Conservation (phyloP, 371 early-diverging fungal genomes). For the Nematocida displodere region DNA sequence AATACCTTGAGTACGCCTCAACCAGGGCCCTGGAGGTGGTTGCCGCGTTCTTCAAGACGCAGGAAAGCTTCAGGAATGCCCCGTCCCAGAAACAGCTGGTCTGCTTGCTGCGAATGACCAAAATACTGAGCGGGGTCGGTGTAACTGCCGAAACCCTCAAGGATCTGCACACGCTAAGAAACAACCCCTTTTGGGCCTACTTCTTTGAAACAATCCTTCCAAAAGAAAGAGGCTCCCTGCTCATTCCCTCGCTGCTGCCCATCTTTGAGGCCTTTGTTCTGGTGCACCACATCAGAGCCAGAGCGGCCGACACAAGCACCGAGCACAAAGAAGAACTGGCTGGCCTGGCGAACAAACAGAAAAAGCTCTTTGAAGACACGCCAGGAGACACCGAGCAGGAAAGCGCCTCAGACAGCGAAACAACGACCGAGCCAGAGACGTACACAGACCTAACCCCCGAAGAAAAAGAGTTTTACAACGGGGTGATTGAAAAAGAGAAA, state of each 20-base stretch:
- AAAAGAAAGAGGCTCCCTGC: background rate
- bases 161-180: background rate
- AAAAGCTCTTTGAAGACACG: background rate
- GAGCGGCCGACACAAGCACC: background rate
- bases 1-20: background rate
- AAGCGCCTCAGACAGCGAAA: background rate
- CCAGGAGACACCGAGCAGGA: background rate
- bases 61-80: background rate
- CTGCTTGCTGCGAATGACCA: background rate
- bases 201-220: constrained; percentile 8
- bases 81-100: background rate
- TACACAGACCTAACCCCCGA: background rate
- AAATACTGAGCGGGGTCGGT: background rate
- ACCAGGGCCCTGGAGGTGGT: background rate
- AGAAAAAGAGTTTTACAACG: constrained; percentile 2
- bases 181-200: constrained; percentile 12
- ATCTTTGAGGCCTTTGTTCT: constrained; percentile 31
- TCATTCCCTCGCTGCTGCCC: background rate
- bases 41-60: background rate
- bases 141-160: background rate
- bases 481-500: constrained; percentile 21
- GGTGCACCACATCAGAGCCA: background rate
- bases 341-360: background rate
- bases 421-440: background rate
- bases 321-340: background rate